Base-by-base conservation (phyloP, 352 stramenopile species). In the Halophytophthora batemanensis region DNA sequence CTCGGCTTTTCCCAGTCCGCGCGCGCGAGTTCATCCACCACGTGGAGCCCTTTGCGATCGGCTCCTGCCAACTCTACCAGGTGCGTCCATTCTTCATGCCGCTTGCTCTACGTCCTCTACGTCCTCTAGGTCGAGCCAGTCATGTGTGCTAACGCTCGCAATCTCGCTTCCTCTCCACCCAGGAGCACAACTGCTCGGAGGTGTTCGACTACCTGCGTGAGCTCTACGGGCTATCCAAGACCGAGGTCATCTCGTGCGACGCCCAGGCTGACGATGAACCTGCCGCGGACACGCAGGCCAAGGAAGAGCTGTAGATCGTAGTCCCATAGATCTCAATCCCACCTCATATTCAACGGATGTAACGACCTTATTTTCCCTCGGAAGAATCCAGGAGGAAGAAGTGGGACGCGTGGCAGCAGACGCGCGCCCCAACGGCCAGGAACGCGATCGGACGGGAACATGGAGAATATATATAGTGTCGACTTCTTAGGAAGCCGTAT, bases 151-250 rank as follows among this genome's bases (percentile, higher is more conserved):
- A 18, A 37, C 36, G 21, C 33, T 36, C 15, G 31, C 18, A n/a
- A n/a, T n/a, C n/a, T n/a, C n/a, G n/a, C n/a, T 38, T 21, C 6
- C 10, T 5, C 10, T 37, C 12, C 22, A 4, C 18, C 8, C 39
- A 86, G 70, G 75, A 86, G 48, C 59, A 56, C 35, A 80, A 85
- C 46, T 86, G 74, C 42, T 71, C 65, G 19, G 70, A 78, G 14
- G 62, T 83, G 42, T 88, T 88, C 56, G 67, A 84, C 61, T 82
- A 83, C 51, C 48, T 88, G 12, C 77, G 77, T 40, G 37, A 60
- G 6, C 44, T 87, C 22, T 89, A 89, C 52, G 48, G 45, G 23
- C 61, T 87, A 1, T 74, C 73, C 8, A 46, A 64, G n/a, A 57
- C 48, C 2, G 38, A 69, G 25, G 43, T 43, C 8, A 33, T 84